Evolutionary conservation across 495 filamentous ascomycete genomes (phyloP), one percentile per base, ranked within the genome.

Genomic region (Glonium stellatum): DNA sequence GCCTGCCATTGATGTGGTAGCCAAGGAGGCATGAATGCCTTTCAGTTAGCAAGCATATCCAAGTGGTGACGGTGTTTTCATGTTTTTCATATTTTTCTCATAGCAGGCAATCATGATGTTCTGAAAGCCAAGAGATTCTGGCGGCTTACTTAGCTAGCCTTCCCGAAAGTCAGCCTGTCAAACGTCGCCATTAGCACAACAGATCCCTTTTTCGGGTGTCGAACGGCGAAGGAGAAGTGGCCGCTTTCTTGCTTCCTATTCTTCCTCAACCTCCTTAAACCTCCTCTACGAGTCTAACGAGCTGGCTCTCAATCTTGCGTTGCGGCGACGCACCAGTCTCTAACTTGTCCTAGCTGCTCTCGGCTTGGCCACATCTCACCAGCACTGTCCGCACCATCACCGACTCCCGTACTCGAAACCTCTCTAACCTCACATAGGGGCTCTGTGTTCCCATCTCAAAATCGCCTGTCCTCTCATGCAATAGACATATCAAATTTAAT

Each of bases 341-440:
- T 15, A 44, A 44, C 39, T 44, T 44, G 18, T 44, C 39, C 13
- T 11, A 15, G 25, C 48, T 15, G 48, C 48, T 10, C 31, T 31
- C 48, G 5, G 48, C 48, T 44, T 44, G 48, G 48, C 48, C 48
- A 51, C 48, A 23, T 51, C 31, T 51, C 48, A 51, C 48, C 48
- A 11, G 1, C 12, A 11, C 13, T 15, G 13, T 51, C 23, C 47
- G 48, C 48, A 25, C 5, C 48, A 51, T 8, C 48, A 27, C 48
- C 48, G 18, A 27, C 23, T 51, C 21, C 48, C 18, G 23, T 44
- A 5, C 48, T 51, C 44, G 31, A 22, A 18, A 9, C 48, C 19
- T 25, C 48, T 25, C 48, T 15, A 31, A 5, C 48, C 23, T 51
- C 48, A 22, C 12, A 15, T 15, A 15, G 8, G 21, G 48, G 23